Conservation (phyloP, 1,284 basidiomycete genomes). For the Butyriboletus appendiculatus region DNA sequence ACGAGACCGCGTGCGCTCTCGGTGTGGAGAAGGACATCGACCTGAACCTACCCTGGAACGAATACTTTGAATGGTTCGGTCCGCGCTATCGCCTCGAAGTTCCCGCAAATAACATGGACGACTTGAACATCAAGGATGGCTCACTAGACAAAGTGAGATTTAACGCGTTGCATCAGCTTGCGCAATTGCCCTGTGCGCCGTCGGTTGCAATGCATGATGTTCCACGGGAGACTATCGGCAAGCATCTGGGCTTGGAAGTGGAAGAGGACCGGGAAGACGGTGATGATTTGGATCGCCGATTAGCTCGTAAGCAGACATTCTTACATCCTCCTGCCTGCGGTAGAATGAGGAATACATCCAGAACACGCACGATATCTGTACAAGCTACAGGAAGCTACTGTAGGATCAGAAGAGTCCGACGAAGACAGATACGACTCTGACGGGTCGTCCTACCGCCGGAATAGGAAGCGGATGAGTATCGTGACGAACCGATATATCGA, state of each 20-base stretch:
- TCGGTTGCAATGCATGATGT: conserved; percentile 88
- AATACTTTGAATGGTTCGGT: conserved; percentile 98
- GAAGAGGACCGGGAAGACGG: conserved; percentile 40
- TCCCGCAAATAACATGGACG: conserved; percentile 90
- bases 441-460: conserved; percentile 39
- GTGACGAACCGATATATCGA: conserved; percentile 59
- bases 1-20: conserved; percentile 93
- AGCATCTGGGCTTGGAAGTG: conserved; percentile 58
- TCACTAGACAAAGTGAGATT: conserved; percentile 85
- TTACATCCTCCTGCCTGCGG: neutral
- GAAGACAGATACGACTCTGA: conserved; percentile 57
- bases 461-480: conserved; percentile 65
- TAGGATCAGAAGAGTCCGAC: conserved; percentile 46
- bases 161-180: conserved; percentile 78
- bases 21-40: conserved; percentile 81
- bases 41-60: conserved; percentile 89
- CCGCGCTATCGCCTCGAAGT: conserved; percentile 95
- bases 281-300: conserved; percentile 63
- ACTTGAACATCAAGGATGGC: conserved; percentile 82
- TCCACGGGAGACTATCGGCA: conserved; percentile 64
- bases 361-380: conserved; percentile 68
- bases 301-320: conserved; percentile 58
- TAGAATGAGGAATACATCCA: conserved; percentile 25
- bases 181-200: conserved; percentile 79
- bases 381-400: conserved; percentile 54